Conservation (phyloP, 306 rosid genomes). For the Crataegus laevigata region DNA sequence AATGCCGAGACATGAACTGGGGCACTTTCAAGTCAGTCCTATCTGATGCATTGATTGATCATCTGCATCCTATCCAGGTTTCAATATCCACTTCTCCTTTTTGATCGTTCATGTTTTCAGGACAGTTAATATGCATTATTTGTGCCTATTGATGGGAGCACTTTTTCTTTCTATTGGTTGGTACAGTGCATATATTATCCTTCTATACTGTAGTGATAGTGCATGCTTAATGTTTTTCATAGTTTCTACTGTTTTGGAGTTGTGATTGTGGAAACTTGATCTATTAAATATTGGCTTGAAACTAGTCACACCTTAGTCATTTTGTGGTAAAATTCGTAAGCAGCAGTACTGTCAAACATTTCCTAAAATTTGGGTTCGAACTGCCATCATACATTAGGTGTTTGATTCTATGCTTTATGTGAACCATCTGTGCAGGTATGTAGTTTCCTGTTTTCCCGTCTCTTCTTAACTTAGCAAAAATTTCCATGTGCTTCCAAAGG, state of each 20-base stretch:
- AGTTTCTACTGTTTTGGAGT: neutral
- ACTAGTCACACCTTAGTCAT: neutral
- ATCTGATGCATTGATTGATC: conserved; percentile 70
- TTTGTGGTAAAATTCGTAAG: neutral
- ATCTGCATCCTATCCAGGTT: conserved; percentile 92
- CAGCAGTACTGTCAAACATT: neutral
- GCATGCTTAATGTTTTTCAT: neutral
- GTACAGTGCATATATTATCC: neutral
- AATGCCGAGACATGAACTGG: conserved; percentile 85
- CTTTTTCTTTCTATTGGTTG: conserved; percentile 5
- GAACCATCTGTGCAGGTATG: neutral
- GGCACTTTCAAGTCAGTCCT: conserved; percentile 73
- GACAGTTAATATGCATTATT: neutral
- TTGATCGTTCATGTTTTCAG: neutral
- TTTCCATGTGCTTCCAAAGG: too few species aligned
- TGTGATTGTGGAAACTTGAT: neutral
- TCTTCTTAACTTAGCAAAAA: neutral
- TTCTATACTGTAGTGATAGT: neutral
- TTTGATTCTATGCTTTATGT: neutral
- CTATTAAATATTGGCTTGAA: neutral
- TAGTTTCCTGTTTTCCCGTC: neutral
- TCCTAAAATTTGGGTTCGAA: neutral
- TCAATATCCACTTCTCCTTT: conserved; percentile 4
- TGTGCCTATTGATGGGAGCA: neutral
- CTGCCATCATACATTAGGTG: neutral